Conservation (phyloP, 495 filamentous ascomycete species). For the Hypoxylon cercidicola region DNA sequence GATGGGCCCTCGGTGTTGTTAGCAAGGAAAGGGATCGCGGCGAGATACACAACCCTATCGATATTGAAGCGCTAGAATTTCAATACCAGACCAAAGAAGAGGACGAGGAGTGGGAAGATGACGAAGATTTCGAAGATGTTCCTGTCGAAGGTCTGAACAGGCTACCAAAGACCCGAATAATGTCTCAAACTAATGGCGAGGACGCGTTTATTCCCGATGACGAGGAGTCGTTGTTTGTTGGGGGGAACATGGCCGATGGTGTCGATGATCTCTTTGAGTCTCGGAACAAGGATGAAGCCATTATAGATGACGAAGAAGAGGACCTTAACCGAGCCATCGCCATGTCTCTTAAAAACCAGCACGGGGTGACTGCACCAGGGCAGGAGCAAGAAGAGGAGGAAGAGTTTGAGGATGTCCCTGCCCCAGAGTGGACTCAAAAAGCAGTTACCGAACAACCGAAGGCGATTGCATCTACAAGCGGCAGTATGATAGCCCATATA, state of each 20-base stretch:
- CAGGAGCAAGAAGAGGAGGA: conserved; percentile 54
- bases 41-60: conserved; percentile 82
- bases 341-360: conserved; percentile 72
- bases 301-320: conserved; percentile 72
- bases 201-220: conserved; percentile 32
- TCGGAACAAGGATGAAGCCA: conserved; percentile 38
- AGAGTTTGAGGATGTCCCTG: conserved; percentile 58
- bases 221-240: conserved; percentile 75
- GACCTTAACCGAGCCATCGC: conserved; percentile 84
- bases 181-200: conserved; percentile 30
- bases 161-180: conserved; percentile 68
- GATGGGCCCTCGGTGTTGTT: conserved; percentile 96
- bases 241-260: conserved; percentile 51
- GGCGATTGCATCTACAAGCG: conserved; percentile 62
- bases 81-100: conserved; percentile 65
- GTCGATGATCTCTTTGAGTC: conserved; percentile 44
- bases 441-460: conserved; percentile 63
- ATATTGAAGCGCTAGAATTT: conserved; percentile 79
- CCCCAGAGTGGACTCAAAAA: conserved; percentile 65
- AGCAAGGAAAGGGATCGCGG: conserved; percentile 80
- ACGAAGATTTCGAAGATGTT: conserved; percentile 90
- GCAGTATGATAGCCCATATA: conserved; percentile 68
- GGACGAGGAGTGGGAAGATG: conserved; percentile 72
- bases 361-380: conserved; percentile 41
- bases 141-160: conserved; percentile 94